Evolutionary conservation across 768 basidiomycete genomes (phyloP), one percentile per base, ranked within the genome.

Genomic region (Termitomyces sp.): DNA sequence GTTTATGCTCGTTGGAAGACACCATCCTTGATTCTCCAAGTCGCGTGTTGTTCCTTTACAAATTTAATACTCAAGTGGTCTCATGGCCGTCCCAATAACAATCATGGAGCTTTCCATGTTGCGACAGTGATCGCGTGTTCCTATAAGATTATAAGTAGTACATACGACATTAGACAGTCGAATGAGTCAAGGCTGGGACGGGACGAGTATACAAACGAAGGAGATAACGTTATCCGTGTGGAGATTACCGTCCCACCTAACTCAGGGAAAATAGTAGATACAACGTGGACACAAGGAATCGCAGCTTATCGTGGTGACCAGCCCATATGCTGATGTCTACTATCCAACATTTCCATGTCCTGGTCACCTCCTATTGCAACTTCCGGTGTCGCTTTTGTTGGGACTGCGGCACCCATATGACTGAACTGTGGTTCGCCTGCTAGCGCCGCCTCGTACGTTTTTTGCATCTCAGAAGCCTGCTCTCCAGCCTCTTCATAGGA

Each of bases 401-500:
- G 73, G 5, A 74, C 68, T 46, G 75, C 67, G 22, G 68, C 68
- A 9, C 73, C 72, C 80, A 81, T 81, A 68, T 81, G 77, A 60
- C 72, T 75, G 55, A 80, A 74, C 60, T 81, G 77, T 24, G 70
- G 66, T 47, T 78, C 76, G 22, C 78, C 78, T 34, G 65, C 69
- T 7, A 74, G 71, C 34, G 74, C 77, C n/a, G 72, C 69, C 36
- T 69, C 69, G 75, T 77, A 76, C 59, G 76, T 57, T 62, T 79
- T 76, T 72, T 83, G 64, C 80, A 95, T 87, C 66, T 87, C 82
- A 37, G 76, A 76, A 3, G 91, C 88, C 65, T 87, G 83, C 29
- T 91, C 90, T 41, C 84, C 88, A 31, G 90, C 87, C 63, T 93
- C 90, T 67, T 92, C 92, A 63, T 92, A 93, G 20, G 91, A 88